These are phyloP conservation scores for Brassica cretica DNA, from an alignment of 345 rosid species.

Conservation along the genomic window DNA sequence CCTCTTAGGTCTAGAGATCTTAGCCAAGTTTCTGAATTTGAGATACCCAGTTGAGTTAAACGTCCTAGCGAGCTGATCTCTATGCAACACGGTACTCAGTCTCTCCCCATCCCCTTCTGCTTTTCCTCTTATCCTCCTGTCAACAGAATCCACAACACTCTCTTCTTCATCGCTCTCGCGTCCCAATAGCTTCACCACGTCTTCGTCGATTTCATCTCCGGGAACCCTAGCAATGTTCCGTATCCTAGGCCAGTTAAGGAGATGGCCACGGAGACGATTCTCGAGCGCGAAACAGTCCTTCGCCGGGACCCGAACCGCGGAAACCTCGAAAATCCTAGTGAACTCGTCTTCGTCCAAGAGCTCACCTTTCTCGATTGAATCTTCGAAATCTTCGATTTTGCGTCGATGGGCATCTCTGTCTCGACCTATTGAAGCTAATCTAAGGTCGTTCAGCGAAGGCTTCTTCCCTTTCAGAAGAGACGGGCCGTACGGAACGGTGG, in stretches of 20 bases:
- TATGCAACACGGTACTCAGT: constrained; percentile 56
- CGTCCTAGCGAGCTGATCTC: constrained; percentile 62
- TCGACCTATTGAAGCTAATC: constrained; percentile 5
- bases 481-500: constrained; percentile 64
- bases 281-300: constrained; percentile 63
- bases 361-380: constrained; percentile 30
- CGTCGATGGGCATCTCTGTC: constrained; percentile 14
- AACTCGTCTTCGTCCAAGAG: constrained; percentile 56
- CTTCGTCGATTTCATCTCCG: constrained; percentile 70
- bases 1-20: constrained; percentile 73
- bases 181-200: constrained; percentile 42
- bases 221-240: constrained; percentile 75
- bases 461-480: constrained; percentile 69
- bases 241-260: constrained; percentile 81
- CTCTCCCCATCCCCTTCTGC: constrained; percentile 55
- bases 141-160: constrained; percentile 39
- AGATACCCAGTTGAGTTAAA: constrained; percentile 67
- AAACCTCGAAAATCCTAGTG: constrained; percentile 58
- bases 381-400: constrained; percentile 13
- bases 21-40: constrained; percentile 78
- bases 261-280: constrained; percentile 81
- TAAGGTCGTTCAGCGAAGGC: constrained; percentile 25
- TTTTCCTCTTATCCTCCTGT: constrained; percentile 48
- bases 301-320: constrained; percentile 72
- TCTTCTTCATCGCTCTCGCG: neutral